These are phyloP conservation scores for Diplodia intermedia DNA, from an alignment of 2,329 filamentous ascomycete genomes.

Conservation along the genomic window DNA sequence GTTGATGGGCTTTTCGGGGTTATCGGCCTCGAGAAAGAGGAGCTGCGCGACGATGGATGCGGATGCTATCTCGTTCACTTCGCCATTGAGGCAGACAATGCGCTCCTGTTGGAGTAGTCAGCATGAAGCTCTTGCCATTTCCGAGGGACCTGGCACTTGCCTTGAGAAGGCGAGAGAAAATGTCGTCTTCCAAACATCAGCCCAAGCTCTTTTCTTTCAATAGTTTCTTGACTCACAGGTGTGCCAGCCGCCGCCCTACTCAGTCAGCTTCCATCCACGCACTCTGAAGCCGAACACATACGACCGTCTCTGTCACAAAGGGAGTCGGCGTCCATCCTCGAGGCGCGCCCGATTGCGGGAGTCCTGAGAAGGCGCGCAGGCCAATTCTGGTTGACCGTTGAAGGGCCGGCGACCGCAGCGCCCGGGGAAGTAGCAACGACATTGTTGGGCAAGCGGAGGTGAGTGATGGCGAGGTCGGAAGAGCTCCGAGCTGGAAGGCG, in stretches of 20 bases:
- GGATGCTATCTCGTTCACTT: constrained; percentile 87
- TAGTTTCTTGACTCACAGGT: constrained; percentile 46
- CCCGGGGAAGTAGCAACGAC: constrained; percentile 43
- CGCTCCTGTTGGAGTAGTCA: constrained; percentile 69
- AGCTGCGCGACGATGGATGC: constrained; percentile 96
- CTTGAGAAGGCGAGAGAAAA: constrained; percentile 57
- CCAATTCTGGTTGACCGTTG: constrained; percentile 34
- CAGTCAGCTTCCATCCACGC: constrained; percentile 42
- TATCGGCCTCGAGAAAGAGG: constrained; percentile 96
- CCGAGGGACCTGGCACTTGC: constrained; percentile 7
- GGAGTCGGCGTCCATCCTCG: constrained; percentile 55
- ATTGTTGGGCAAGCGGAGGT: constrained; percentile 36
- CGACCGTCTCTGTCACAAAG: constrained; percentile 59
- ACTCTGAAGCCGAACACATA: constrained; percentile 39
- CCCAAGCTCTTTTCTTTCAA: constrained; percentile 1
- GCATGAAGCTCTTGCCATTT: background rate
- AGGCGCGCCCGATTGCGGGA: constrained; percentile 38
- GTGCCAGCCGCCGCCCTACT: constrained; percentile 58
- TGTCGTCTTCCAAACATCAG: constrained; percentile 46
- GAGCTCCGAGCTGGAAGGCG: constrained; percentile 19
- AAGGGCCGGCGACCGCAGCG: constrained; percentile 37
- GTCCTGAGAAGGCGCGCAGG: constrained; percentile 38
- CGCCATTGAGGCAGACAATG: constrained; percentile 90
- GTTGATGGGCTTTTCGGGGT: constrained; percentile 90
- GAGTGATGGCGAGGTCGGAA: constrained; percentile 3